Percentiles rank a stretch among this genome's conserved stretches.
These are phyloP conservation scores for Cyclotella atomus DNA, from an alignment of 108 stramenopile species.

Conservation along the genomic window DNA sequence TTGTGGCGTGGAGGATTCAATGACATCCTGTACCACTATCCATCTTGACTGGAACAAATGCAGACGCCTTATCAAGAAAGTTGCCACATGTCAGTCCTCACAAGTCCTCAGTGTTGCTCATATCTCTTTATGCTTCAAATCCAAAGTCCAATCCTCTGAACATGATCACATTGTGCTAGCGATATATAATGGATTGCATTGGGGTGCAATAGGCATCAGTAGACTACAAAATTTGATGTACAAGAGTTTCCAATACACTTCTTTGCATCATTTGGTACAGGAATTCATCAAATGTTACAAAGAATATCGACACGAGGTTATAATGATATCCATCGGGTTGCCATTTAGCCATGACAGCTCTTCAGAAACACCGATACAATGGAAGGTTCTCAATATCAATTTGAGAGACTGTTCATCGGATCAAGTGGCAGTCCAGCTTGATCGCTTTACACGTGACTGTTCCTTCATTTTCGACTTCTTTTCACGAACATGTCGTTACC, in stretches of 20 bases:
- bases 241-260: constrained; percentile 44
- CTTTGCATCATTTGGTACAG: constrained; percentile 29
- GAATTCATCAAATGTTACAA: constrained; percentile 49
- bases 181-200: constrained; percentile 16
- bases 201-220: constrained; percentile 61
- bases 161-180: constrained; percentile 61
- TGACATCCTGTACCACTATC: too few relatives aligned
- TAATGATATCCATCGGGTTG: constrained; percentile 55
- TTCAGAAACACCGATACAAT: constrained; percentile 48
- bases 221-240: constrained; percentile 50
- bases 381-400: constrained; percentile 42
- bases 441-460: constrained; percentile 4
- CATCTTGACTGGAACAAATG: too few relatives aligned
- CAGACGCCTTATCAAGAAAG: too few relatives aligned
- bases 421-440: background rate
- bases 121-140: constrained; percentile 63
- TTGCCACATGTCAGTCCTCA: too few relatives aligned
- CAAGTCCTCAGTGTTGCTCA: too few relatives aligned
- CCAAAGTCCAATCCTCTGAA: constrained; percentile 25
- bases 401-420: background rate
- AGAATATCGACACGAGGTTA: constrained; percentile 46
- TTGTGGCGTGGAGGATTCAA: too few relatives aligned
- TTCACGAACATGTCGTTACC: background rate
- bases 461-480: constrained; percentile 4
- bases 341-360: constrained; percentile 51